These are phyloP conservation scores for Peltaster fructicola DNA, from an alignment of 2,329 filamentous ascomycete genomes.

Conservation along the genomic window DNA sequence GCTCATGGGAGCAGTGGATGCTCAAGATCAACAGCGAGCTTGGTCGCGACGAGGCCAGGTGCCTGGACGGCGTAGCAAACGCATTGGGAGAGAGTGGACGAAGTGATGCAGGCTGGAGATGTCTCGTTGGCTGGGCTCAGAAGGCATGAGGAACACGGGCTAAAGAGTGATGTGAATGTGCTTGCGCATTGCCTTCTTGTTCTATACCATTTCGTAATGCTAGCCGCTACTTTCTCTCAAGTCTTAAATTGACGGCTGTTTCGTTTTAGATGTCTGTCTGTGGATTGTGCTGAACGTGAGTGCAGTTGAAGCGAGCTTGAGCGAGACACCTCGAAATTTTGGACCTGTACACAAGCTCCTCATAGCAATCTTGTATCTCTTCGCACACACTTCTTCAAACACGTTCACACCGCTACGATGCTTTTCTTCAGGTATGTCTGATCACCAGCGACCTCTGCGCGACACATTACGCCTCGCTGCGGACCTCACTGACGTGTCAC, in stretches of 20 bases:
- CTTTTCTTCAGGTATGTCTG: constrained; percentile 17
- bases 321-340: no score
- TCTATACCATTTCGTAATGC: no score
- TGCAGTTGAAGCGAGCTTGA: no score
- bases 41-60: constrained; percentile 40
- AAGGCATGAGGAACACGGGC: no score
- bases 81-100: constrained; percentile 44
- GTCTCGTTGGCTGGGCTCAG: constrained; percentile 40
- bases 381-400: no score
- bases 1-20: constrained; percentile 95
- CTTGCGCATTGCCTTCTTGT: background rate
- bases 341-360: no score
- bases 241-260: no score
- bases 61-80: constrained; percentile 38
- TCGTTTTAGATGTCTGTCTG: no score
- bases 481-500: constrained; percentile 2
- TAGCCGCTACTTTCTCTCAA: no score
- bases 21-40: constrained; percentile 76
- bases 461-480: background rate
- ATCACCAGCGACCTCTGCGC: background rate
- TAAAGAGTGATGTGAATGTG: background rate
- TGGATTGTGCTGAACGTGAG: no score
- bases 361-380: no score
- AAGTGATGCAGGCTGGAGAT: constrained; percentile 38
- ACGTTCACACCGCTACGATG: constrained; percentile 10